A percentile compares a stretch with the other conserved stretches of the same genome.
phyloP scores from a whole-genome alignment of 2,329 filamentous ascomycete species.

The Penicillium sp. region DNA sequence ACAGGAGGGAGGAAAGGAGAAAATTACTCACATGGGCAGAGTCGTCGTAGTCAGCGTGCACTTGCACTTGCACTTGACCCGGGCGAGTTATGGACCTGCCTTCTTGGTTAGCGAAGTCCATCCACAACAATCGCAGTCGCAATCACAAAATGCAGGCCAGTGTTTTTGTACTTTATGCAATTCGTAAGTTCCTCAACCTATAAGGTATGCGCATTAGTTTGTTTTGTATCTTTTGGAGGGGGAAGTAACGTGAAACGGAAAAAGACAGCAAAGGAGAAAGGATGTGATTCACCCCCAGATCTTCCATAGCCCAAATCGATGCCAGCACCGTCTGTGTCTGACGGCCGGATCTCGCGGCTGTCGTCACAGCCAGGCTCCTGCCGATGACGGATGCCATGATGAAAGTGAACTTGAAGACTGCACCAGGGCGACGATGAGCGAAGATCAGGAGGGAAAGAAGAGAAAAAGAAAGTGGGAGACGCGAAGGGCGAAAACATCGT shows the following conservation, averaged over 20 bases:
- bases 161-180: neutral
- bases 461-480: too few species aligned
- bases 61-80: neutral
- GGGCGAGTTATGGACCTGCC: neutral
- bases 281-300: conserved; percentile 30
- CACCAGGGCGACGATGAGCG: too few species aligned
- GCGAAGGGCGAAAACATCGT: too few species aligned
- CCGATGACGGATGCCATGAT: neutral
- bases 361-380: conserved; percentile 21
- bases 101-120: neutral
- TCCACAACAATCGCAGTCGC: too few species aligned
- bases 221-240: too few species aligned
- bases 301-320: conserved; percentile 39
- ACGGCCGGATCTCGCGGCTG: too few species aligned
- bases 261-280: neutral
- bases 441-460: neutral
- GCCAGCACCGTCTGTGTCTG: too few species aligned
- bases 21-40: neutral
- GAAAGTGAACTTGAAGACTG: neutral
- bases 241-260: too few species aligned
- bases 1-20: neutral
- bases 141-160: too few species aligned
- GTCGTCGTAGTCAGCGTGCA: neutral
- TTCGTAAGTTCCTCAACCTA: neutral
- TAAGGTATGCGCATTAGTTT: neutral